Evolutionary conservation across 1,284 basidiomycete species (phyloP).

Genomic region (Puccinia polysora): DNA sequence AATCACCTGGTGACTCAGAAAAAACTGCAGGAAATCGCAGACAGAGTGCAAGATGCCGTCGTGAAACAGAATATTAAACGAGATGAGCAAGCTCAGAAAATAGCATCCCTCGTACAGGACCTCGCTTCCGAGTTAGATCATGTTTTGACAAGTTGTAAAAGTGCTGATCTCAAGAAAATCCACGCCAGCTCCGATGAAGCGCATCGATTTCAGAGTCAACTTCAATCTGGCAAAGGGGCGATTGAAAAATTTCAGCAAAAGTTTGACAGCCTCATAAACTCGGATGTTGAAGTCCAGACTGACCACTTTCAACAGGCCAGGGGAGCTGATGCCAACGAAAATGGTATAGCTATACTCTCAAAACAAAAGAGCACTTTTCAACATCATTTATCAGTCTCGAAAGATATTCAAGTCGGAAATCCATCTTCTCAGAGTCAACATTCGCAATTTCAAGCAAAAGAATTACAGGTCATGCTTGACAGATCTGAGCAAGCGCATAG

Average conservation of each 20-base stretch:
- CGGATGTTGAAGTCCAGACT: background rate
- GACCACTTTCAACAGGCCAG: background rate
- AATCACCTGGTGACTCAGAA: background rate
- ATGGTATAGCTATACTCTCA: background rate
- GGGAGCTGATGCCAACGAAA: background rate
- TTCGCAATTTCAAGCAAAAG: background rate
- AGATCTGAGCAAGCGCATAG: no score
- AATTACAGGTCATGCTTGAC: constrained; percentile 5
- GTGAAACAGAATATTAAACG: background rate
- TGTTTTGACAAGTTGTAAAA: background rate
- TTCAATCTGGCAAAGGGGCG: constrained; percentile 2
- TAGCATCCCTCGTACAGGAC: constrained; percentile 13
- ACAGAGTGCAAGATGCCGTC: constrained; percentile 3
- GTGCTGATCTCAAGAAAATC: background rate
- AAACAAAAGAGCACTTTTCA: background rate
- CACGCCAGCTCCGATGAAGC: background rate
- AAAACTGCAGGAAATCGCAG: constrained; percentile 10
- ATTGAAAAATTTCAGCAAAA: constrained; percentile 3
- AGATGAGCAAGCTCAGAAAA: constrained; percentile 6
- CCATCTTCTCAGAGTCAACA: background rate
- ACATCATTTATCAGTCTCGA: background rate
- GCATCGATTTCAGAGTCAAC: constrained; percentile 18
- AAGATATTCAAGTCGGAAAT: background rate
- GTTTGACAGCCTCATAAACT: background rate
- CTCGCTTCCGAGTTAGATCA: background rate